phyloP scores from a whole-genome alignment of 768 basidiomycete species.

The Pholiota microspora region DNA sequence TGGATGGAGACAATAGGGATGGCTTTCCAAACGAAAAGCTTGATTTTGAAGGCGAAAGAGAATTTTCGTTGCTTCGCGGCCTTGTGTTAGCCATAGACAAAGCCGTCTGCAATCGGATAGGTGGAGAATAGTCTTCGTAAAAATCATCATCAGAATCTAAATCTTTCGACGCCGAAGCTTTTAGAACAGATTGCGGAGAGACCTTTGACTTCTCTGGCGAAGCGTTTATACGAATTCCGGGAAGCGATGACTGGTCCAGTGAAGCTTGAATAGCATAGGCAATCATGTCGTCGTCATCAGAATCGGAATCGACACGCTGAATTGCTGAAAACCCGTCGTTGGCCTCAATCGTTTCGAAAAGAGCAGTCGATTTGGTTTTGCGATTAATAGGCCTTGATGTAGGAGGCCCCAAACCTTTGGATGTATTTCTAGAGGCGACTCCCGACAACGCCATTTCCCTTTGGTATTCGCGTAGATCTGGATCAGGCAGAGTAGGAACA shows the following conservation, averaged over 20 bases:
- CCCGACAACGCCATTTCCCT: conserved; percentile 60
- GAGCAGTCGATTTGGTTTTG: conserved; percentile 35
- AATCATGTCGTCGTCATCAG: conserved; percentile 23
- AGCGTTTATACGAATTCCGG: background rate
- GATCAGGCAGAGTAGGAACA: conserved; percentile 38
- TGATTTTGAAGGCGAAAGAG: conserved; percentile 14
- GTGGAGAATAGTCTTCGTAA: conserved; percentile 31
- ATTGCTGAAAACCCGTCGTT: background rate
- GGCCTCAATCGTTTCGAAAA: conserved; percentile 40
- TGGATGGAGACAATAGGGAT: conserved; percentile 8
- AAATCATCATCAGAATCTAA: conserved; percentile 40
- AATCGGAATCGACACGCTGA: conserved; percentile 20
- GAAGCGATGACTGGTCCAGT: conserved; percentile 12
- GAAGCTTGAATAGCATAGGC: conserved; percentile 24
- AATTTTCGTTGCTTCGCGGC: conserved; percentile 24
- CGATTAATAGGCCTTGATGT: conserved; percentile 30
- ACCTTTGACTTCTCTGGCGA: background rate
- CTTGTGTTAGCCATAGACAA: conserved; percentile 65
- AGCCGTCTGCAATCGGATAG: conserved; percentile 63
- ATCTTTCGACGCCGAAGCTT: background rate
- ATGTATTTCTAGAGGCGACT: conserved; percentile 47
- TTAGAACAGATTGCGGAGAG: background rate
- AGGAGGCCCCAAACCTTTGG: conserved; percentile 31
- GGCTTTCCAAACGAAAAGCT: conserved; percentile 28
- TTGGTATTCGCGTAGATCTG: conserved; percentile 63